Conservation (phyloP, 352 stramenopile species). For the Phytophthora hibernalis region DNA sequence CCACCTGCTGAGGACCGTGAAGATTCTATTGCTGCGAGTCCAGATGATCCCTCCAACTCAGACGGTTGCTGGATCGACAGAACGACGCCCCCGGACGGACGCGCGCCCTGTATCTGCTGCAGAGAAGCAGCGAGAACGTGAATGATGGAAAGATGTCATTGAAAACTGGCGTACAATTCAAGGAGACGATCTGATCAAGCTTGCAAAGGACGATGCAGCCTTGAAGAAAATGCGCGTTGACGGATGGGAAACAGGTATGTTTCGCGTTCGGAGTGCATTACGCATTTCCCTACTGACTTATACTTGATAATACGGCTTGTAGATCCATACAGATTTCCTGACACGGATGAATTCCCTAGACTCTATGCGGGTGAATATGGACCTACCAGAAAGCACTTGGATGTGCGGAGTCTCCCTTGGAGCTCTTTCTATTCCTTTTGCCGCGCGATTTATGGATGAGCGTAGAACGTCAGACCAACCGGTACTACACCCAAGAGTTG, state of each 20-base stretch:
- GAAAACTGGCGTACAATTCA: background rate
- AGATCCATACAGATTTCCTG: background rate
- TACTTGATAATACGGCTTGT: background rate
- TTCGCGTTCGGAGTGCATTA: background rate
- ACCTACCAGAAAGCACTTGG: background rate
- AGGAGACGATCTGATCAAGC: background rate
- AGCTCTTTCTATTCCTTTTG: constrained; percentile 14
- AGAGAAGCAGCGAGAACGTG: background rate
- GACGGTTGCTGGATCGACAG: too few species aligned
- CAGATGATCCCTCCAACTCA: background rate
- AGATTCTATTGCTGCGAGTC: background rate
- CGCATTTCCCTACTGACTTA: background rate
- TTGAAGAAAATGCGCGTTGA: background rate
- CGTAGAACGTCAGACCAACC: constrained; percentile 8
- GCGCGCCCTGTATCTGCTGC: background rate
- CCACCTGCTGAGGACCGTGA: background rate
- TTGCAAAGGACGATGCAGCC: background rate
- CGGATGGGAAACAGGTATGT: background rate
- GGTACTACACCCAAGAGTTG: background rate
- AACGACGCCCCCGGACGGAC: background rate
- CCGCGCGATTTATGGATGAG: constrained; percentile 14
- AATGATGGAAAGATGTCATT: background rate
- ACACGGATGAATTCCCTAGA: background rate
- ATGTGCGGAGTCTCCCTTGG: constrained; percentile 1
- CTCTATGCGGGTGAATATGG: background rate